Evolutionary conservation across 2,329 filamentous ascomycete species (phyloP), one percentile per base, ranked within the genome.

Genomic region (Eurotiales sp.): DNA sequence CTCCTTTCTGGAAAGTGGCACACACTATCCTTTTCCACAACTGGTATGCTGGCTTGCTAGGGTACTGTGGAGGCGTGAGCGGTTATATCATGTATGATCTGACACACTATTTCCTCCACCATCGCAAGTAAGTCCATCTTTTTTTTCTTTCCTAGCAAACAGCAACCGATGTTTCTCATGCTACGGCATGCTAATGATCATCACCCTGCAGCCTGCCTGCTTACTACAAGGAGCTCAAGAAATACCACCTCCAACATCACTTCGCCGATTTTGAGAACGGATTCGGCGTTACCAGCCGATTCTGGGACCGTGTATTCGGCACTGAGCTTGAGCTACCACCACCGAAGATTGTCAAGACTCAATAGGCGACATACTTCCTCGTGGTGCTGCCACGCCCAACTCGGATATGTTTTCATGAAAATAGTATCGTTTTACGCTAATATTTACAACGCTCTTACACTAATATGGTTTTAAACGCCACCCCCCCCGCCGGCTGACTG

Each of bases 101-200:
- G 76, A 99, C 93, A 1, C 93, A 99, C 71, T 99, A 97, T 78
- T 99, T 99, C 80, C 81, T 99, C 34, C 93, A 99, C 71, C 93
- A 99, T 75, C 83, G 87, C 73, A 95, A 90, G 80, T 84, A 68
- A 69, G 80, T 77, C 32, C 34, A 34, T 50, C 22, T n/a, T n/a
- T n/a, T n/a, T n/a, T n/a, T n/a, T n/a, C n/a, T n/a, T n/a, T n/a
- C n/a, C n/a, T n/a, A n/a, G n/a, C n/a, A n/a, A 17, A 25, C 14
- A 22, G 36, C 8, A 4, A 15, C 53, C 43, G 22, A 15, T 17
- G 21, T 21, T 7, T 49, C 23, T n/a, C 17, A 39, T 12, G 21
- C 46, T 14, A 34, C 27, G 22, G 11, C 7, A 36, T 10, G 32
- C 47, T 50, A 42, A 44, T 23, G 19, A 40, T 54, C 39, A 54